Evolutionary conservation across 805 yeast genomes (phyloP), one percentile per base, ranked within the genome.

Genomic region (Candida germanica): DNA sequence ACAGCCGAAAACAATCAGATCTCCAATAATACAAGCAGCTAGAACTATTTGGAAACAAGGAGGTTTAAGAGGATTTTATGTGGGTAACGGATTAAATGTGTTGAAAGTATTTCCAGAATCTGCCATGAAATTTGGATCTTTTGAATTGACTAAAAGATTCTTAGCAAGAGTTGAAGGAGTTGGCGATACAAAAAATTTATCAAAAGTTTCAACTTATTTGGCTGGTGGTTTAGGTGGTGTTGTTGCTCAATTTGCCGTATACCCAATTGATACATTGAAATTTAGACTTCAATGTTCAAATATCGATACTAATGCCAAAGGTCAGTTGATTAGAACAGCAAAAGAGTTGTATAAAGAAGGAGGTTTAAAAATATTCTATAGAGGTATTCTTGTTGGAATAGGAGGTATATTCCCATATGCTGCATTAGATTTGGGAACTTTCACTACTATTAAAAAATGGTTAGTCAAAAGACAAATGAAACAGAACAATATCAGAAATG

Each of bases 201-300:
- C 95, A 0, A 79, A 80, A 44, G 53, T 75, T 1, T 75, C 97
- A 1, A 88, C 96, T 0, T 93, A 88, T 54, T 58, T 87, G 21
- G 88, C 96, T 16, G 98, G 98, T 61, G 98, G 98, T 32, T 56
- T 93, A 28, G 98, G 97, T 27, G 98, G 98, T 54, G 94, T 93
- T 39, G 77, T 81, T 17, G 84, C 97, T 1, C 98, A 93, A 59
- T 79, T 89, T 51, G 74, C 93, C 0, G 96, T 91, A 3, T 93
- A 93, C 58, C 98, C 98, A 6, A 81, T 93, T 10, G 98, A 93
- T 62, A 93, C 98, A 0, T 67, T 93, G 35, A 93, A 93, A 58
- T 93, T 86, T 59, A 75, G 98, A 50, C 70, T 93, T 30, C 98
- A 93, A 58, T 93, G 98, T 63, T 95, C 95, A 6, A 80, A 89